Conservation (phyloP, 148 eudicot genomes). For the Diospyros kaki region DNA sequence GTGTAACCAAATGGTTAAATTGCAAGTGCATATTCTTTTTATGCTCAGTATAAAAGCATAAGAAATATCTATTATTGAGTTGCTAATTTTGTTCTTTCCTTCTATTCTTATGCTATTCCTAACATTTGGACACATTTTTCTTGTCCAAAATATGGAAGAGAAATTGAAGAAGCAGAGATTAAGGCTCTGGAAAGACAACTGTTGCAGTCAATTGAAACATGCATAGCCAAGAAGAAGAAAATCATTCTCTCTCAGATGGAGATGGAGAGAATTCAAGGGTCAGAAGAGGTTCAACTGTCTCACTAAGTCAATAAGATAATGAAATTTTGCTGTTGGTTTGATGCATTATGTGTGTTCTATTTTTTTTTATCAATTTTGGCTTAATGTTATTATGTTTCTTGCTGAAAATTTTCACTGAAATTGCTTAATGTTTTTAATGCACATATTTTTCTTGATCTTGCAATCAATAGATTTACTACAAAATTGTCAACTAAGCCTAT, state of each 20-base stretch:
- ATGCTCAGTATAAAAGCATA: neutral
- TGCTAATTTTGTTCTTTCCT: neutral
- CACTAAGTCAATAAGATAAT: neutral
- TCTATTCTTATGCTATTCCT: slow-evolving; percentile 3
- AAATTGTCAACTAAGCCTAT: neutral
- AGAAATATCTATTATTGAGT: neutral
- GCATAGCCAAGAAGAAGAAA: slow-evolving; percentile 80
- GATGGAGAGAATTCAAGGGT: slow-evolving; percentile 81
- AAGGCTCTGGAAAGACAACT: slow-evolving; percentile 92
- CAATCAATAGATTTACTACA: neutral
- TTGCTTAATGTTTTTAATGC: neutral
- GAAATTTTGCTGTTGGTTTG: slow-evolving; percentile 3
- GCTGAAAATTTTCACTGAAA: neutral
- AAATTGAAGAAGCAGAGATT: slow-evolving; percentile 90
- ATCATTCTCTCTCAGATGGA: slow-evolving; percentile 83
- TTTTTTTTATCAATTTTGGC: neutral
- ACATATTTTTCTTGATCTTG: neutral
- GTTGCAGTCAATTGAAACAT: slow-evolving; percentile 95
- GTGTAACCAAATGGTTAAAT: slow-evolving; percentile 2
- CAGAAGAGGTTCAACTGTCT: slow-evolving; percentile 68
- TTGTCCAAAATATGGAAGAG: slow-evolving; percentile 43
- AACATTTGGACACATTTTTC: slow-evolving; percentile 7
- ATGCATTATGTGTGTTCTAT: neutral
- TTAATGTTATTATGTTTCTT: neutral
- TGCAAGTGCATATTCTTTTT: neutral